phyloP scores from a whole-genome alignment of 768 basidiomycete genomes.

The Lactarius evosmus region DNA sequence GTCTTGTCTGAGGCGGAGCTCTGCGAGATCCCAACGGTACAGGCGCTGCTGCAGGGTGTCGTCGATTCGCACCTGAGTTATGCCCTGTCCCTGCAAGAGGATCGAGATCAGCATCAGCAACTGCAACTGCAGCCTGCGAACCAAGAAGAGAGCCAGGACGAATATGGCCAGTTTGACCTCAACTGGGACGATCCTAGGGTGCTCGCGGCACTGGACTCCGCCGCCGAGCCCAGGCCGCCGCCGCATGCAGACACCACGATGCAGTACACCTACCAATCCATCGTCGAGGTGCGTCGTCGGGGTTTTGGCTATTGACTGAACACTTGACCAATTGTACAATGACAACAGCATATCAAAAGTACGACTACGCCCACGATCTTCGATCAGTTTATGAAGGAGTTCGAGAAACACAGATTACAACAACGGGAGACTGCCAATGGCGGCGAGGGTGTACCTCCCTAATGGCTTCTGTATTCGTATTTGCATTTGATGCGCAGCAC shows the following conservation, averaged over 20 bases:
- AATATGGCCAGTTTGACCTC: constrained; percentile 57
- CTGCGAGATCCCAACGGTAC: constrained; percentile 15
- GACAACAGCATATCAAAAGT: constrained; percentile 14
- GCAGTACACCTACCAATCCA: constrained; percentile 15
- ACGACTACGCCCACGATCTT: constrained; percentile 4
- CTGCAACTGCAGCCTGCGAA: constrained; percentile 36
- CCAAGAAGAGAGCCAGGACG: constrained; percentile 75
- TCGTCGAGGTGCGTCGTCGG: constrained; percentile 13
- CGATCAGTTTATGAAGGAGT: constrained; percentile 6
- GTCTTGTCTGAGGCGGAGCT: constrained; percentile 15
- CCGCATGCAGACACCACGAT: background rate
- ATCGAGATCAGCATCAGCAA: constrained; percentile 33
- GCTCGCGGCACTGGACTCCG: constrained; percentile 39
- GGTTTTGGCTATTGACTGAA: background rate
- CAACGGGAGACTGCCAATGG: background rate
- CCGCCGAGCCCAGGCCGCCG: background rate
- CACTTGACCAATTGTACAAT: background rate
- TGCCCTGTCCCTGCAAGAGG: constrained; percentile 42
- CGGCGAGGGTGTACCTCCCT: constrained; percentile 3
- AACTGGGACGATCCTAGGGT: constrained; percentile 62
- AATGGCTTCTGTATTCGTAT: background rate
- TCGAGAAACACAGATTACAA: constrained; percentile 6
- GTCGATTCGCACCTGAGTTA: constrained; percentile 48
- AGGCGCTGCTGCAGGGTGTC: constrained; percentile 35
- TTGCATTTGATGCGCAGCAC: constrained; percentile 3